A percentile compares a stretch with the other conserved stretches of the same genome.
These are phyloP conservation scores for Cubamyces lactineus DNA, from an alignment of 768 basidiomycete species.

Conservation along the genomic window DNA sequence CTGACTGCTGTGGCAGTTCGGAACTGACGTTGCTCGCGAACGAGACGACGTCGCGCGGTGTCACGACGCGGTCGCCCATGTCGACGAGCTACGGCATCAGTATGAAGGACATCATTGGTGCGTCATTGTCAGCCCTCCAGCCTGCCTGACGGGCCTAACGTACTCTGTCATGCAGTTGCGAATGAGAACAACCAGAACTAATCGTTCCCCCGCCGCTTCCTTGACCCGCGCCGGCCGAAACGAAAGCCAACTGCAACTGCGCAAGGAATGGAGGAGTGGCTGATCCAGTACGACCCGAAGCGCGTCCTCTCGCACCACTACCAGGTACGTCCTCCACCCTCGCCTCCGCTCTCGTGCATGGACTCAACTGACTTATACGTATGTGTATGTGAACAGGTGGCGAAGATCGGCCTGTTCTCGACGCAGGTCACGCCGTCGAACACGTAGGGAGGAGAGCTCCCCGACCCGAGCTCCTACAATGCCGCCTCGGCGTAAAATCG, in stretches of 20 bases:
- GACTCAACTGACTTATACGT: neutral
- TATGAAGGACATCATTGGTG: constrained; percentile 84
- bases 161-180: constrained; percentile 59
- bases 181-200: constrained; percentile 74
- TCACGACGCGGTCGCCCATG: constrained; percentile 75
- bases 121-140: constrained; percentile 30
- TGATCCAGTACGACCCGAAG: constrained; percentile 78
- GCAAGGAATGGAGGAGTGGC: constrained; percentile 84
- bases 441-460: constrained; percentile 47
- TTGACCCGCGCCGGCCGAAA: constrained; percentile 86
- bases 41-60: constrained; percentile 55
- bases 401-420: constrained; percentile 84
- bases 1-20: constrained; percentile 41
- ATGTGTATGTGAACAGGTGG: constrained; percentile 57
- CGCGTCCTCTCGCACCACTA: constrained; percentile 60
- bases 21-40: constrained; percentile 59
- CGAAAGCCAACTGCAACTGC: constrained; percentile 60
- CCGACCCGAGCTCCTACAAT: no score
- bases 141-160: neutral
- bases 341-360: neutral
- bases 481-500: no score
- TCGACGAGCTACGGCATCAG: constrained; percentile 89
- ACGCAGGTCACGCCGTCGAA: constrained; percentile 84
- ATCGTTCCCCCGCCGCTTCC: constrained; percentile 66
- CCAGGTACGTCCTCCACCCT: constrained; percentile 43